These are phyloP conservation scores for Cantharellus anzutake DNA, from an alignment of 768 basidiomycete genomes.

Conservation along the genomic window DNA sequence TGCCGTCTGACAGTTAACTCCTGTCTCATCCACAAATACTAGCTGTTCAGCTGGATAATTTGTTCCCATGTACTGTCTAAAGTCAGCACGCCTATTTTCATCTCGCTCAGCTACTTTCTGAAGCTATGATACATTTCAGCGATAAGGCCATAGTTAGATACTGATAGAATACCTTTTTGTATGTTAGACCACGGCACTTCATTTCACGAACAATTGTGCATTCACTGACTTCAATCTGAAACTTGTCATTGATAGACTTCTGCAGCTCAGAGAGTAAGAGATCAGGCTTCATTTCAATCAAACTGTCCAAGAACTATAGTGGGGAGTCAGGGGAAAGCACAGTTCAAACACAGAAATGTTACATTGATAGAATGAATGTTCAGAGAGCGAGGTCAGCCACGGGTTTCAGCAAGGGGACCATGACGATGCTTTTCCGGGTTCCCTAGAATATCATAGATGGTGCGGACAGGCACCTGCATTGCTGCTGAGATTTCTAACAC, in stretches of 20 bases:
- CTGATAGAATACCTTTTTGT: constrained; percentile 2
- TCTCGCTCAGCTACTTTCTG: constrained; percentile 4
- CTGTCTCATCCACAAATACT: constrained; percentile 9
- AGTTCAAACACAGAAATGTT: too few species aligned
- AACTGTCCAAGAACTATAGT: too few species aligned
- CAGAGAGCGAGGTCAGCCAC: too few species aligned
- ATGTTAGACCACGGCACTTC: not conserved
- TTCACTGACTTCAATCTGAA: not conserved
- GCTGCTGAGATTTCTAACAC: too few species aligned
- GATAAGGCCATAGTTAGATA: not conserved
- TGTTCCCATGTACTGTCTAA: not conserved
- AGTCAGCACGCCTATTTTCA: not conserved
- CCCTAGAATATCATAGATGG: too few species aligned
- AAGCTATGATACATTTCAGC: not conserved
- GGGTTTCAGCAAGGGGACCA: too few species aligned
- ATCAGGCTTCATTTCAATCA: not conserved
- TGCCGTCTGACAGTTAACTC: not conserved
- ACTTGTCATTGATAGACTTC: not conserved
- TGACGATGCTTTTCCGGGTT: too few species aligned
- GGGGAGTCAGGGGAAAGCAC: too few species aligned
- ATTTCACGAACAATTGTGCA: constrained; percentile 1
- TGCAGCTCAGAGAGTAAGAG: constrained; percentile 4
- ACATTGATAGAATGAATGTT: too few species aligned
- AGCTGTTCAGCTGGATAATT: constrained; percentile 5
- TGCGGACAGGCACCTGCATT: too few species aligned